Conservation (phyloP, 495 filamentous ascomycete genomes). For the Bacidia gigantensis region DNA sequence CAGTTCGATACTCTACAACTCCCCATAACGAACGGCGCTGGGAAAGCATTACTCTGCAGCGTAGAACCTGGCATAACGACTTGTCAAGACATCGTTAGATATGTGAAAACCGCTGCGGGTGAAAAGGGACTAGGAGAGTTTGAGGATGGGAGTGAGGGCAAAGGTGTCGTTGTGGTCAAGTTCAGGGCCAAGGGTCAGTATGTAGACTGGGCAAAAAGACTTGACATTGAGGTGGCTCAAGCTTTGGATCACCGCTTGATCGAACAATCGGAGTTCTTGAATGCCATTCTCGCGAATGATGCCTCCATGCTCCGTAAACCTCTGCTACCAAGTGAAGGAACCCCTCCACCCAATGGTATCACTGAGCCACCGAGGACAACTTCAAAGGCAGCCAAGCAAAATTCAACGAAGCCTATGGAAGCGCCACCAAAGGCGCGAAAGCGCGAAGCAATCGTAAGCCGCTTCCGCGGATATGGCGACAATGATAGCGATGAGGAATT, state of each 20-base stretch:
- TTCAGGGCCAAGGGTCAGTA: conserved; percentile 49
- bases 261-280: conserved; percentile 84
- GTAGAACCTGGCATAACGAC: conserved; percentile 51
- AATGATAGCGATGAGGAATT: conserved; percentile 27
- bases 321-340: conserved; percentile 37
- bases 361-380: conserved; percentile 49
- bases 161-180: conserved; percentile 67
- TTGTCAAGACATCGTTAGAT: conserved; percentile 62
- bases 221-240: conserved; percentile 51
- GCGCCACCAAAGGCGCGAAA: conserved; percentile 8
- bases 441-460: conserved; percentile 34
- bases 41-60: conserved; percentile 60
- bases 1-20: conserved; percentile 67
- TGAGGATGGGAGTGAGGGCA: conserved; percentile 45
- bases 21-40: conserved; percentile 63
- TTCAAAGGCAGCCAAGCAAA: conserved; percentile 27
- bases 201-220: conserved; percentile 54
- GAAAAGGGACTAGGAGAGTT: conserved; percentile 53
- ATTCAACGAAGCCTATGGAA: conserved; percentile 3
- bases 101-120: conserved; percentile 60
- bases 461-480: conserved; percentile 66
- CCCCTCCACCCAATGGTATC: conserved; percentile 42
- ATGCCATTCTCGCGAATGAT: conserved; percentile 72
- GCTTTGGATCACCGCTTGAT: conserved; percentile 67
- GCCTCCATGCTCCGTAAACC: conserved; percentile 51